These are phyloP conservation scores for Canavalia ensiformis DNA, from an alignment of 306 rosid species.

Conservation along the genomic window DNA sequence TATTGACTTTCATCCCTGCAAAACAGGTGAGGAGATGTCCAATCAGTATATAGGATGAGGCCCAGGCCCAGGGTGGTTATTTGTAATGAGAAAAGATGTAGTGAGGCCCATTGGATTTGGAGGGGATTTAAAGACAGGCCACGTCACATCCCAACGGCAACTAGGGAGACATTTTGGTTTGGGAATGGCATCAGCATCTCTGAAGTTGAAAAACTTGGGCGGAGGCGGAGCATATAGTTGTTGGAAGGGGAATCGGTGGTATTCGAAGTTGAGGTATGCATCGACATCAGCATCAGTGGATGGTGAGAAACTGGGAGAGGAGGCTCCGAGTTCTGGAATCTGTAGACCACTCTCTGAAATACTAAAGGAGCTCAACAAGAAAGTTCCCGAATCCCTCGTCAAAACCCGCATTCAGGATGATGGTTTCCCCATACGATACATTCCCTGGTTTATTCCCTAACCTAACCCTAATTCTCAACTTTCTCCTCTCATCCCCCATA, in stretches of 20 bases:
- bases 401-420: constrained; percentile 63
- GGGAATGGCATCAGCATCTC: not conserved
- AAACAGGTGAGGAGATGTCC: too few relatives aligned
- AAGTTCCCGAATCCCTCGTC: constrained; percentile 75
- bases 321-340: constrained; percentile 63
- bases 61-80: too few relatives aligned
- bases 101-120: too few relatives aligned
- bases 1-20: too few relatives aligned
- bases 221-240: not conserved
- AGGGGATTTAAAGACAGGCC: too few relatives aligned
- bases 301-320: constrained; percentile 21
- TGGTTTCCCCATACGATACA: constrained; percentile 66
- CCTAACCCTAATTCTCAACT: not conserved
- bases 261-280: constrained; percentile 24
- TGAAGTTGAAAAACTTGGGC: constrained; percentile 14
- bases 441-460: constrained; percentile 62
- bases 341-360: constrained; percentile 75
- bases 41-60: not conserved
- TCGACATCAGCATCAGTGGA: not conserved
- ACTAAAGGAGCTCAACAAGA: constrained; percentile 83
- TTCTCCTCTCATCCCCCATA: not conserved
- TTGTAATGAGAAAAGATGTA: too few relatives aligned
- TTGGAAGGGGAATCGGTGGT: not conserved
- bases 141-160: too few relatives aligned
- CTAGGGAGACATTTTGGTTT: not conserved